Percentiles rank a stretch among this genome's conserved stretches.
Evolutionary conservation across 2,329 filamentous ascomycete species (phyloP).

Genomic region (Exophiala calicioides): DNA sequence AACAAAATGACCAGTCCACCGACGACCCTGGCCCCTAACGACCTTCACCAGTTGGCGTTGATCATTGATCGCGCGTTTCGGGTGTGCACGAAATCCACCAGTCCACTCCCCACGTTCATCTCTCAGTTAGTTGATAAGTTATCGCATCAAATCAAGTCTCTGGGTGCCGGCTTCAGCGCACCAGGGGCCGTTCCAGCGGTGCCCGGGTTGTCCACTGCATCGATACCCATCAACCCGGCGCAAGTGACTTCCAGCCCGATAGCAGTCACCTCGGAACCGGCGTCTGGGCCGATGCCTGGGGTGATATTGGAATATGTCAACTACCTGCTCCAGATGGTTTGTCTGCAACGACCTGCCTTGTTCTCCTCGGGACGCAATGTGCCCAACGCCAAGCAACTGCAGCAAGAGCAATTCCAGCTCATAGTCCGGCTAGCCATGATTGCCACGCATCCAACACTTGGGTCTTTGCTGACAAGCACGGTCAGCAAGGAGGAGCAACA

Average conservation of each 20-base stretch:
- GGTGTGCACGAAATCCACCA: constrained; percentile 21
- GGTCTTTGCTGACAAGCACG: constrained; percentile 28
- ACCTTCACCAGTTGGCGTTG: constrained; percentile 18
- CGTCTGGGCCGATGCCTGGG: constrained; percentile 1
- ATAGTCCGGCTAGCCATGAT: constrained; percentile 31
- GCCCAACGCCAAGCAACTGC: constrained; percentile 22
- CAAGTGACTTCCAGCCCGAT: constrained; percentile 19
- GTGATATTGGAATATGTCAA: constrained; percentile 20
- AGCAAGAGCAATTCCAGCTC: constrained; percentile 28
- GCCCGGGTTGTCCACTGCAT: constrained; percentile 4
- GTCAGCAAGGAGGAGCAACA: constrained; percentile 17
- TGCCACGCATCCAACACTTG: constrained; percentile 36
- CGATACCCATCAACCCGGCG: constrained; percentile 4
- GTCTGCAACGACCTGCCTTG: constrained; percentile 23
- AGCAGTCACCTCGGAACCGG: constrained; percentile 11
- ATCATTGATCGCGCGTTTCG: constrained; percentile 22
- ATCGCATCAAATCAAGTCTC: constrained; percentile 22
- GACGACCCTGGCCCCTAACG: constrained; percentile 14
- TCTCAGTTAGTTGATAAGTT: constrained; percentile 27
- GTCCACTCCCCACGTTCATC: constrained; percentile 18
- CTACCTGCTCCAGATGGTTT: constrained; percentile 27
- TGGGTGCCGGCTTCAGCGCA: constrained; percentile 10
- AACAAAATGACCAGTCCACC: constrained; percentile 20
- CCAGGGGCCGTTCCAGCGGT: not conserved
- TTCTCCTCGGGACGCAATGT: constrained; percentile 5